Base-by-base conservation (phyloP, 2,329 filamentous ascomycete genomes). In the Arthrocladium fulminans region DNA sequence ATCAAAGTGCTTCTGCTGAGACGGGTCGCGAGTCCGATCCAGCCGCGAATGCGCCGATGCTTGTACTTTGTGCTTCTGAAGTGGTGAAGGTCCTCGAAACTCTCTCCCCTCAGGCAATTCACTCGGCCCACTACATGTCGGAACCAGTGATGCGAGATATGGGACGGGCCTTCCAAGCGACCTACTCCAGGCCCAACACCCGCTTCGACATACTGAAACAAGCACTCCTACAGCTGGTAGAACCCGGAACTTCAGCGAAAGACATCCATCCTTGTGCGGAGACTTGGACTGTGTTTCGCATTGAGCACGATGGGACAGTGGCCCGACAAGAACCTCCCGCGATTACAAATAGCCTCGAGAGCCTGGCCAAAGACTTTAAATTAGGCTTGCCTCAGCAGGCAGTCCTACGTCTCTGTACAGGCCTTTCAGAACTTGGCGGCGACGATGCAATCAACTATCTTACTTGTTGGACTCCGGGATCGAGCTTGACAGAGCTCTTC, bases 81-180 rank as follows among this genome's bases (percentile, higher is more conserved):
- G 45, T 57, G 8, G 48, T 51, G 9, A 55, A 59, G 24, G 45
- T 55, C 9, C 49, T 59, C 15, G 56, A 59, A 35, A 51, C 49
- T 3, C 71, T 94, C 86, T 42, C 81, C 83, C 56, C 88, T 77
- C 61, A 98, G 72, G 3, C 86, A 85, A 32, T 88, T 83, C 54
- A 95, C 65, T 32, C 89, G 88, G 51, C 87, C 15, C 24, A 42
- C 19, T 23, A 47, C 17, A 23, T 22, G 57, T 83, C 73, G 27
- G 83, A 75, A 49, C 87, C 76, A 43, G 44, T 39, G 2, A 27
- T 47, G 34, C 44, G 44, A 10, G 34, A 25, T 10, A 35, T 47
- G 2, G 32, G 44, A 15, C 25, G 30, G 12, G 44, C 44, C 20
- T 47, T 47, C 24, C 32, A 32, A 10, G 29, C 12, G 29, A 38